phyloP scores from a whole-genome alignment of 2,329 filamentous ascomycete genomes.

The Dothideomycetes sp. region DNA sequence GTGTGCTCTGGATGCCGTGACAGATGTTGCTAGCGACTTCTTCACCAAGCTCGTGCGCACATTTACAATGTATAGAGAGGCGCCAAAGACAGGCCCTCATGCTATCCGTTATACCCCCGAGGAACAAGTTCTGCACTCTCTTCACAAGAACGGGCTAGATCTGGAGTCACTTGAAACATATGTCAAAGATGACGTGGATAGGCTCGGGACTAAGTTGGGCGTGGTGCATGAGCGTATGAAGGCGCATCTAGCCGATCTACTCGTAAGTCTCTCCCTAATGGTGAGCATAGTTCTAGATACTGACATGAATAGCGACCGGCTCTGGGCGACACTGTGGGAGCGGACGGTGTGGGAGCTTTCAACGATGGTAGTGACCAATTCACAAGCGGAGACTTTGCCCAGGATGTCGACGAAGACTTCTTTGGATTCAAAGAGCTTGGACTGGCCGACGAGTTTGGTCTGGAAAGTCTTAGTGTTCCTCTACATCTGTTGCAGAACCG shows the following conservation, averaged over 20 bases:
- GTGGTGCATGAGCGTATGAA: slow-evolving; percentile 94
- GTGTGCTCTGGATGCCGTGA: slow-evolving; percentile 81
- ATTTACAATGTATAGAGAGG: slow-evolving; percentile 73
- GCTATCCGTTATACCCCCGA: slow-evolving; percentile 65
- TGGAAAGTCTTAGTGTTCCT: slow-evolving; percentile 81
- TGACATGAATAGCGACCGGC: slow-evolving; percentile 56
- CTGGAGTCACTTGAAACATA: slow-evolving; percentile 75
- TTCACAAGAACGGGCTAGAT: slow-evolving; percentile 76
- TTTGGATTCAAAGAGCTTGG: slow-evolving; percentile 96
- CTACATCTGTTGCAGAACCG: slow-evolving; percentile 88
- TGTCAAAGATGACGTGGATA: slow-evolving; percentile 86
- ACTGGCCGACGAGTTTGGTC: slow-evolving; percentile 80
- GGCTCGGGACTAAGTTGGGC: slow-evolving; percentile 66
- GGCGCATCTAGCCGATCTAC: slow-evolving; percentile 78
- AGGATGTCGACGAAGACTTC: slow-evolving; percentile 97
- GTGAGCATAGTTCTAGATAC: neutral
- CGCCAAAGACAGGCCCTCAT: slow-evolving; percentile 50
- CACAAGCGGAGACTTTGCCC: slow-evolving; percentile 90
- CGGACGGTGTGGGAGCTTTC: slow-evolving; percentile 83
- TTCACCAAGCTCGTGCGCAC: slow-evolving; percentile 75
- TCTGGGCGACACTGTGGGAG: slow-evolving; percentile 61
- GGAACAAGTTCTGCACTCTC: slow-evolving; percentile 76
- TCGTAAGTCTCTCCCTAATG: slow-evolving; percentile 37
- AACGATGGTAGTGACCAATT: slow-evolving; percentile 97
- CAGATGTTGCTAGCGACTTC: slow-evolving; percentile 81